Evolutionary conservation across 345 rosid species (phyloP).

Genomic region (Stellera chamaejasme): DNA sequence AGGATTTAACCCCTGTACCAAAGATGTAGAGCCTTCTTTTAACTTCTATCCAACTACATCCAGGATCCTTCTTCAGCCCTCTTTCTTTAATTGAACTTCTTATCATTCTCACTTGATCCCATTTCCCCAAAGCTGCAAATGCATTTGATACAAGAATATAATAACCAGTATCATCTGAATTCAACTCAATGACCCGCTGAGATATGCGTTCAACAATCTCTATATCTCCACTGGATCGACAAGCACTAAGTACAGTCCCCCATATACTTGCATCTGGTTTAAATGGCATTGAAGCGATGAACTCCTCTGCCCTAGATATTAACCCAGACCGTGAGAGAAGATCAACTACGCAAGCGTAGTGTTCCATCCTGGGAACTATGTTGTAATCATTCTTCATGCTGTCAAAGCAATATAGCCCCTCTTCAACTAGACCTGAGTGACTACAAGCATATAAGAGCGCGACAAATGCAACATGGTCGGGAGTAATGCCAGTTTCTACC

Average conservation of each 20-base stretch:
- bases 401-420: constrained; percentile 45
- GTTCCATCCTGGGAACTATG: constrained; percentile 36
- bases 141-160: constrained; percentile 47
- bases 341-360: constrained; percentile 50
- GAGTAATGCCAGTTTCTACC: constrained; percentile 42
- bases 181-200: constrained; percentile 28
- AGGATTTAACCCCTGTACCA: constrained; percentile 37
- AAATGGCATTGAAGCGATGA: constrained; percentile 41
- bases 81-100: constrained; percentile 31
- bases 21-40: constrained; percentile 30
- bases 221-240: constrained; percentile 32
- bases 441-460: constrained; percentile 63
- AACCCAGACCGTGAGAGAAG: constrained; percentile 42
- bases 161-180: constrained; percentile 44
- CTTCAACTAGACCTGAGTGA: constrained; percentile 70
- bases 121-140: constrained; percentile 44
- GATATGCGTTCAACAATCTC: constrained; percentile 37
- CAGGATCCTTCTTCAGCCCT: constrained; percentile 42
- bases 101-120: constrained; percentile 46
- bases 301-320: constrained; percentile 35
- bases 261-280: constrained; percentile 53
- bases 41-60: constrained; percentile 53
- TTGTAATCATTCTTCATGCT: constrained; percentile 40
- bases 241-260: constrained; percentile 56
- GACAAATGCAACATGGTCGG: constrained; percentile 47